These are phyloP conservation scores for Moringa oleifera DNA, from an alignment of 345 rosid genomes.

Conservation along the genomic window DNA sequence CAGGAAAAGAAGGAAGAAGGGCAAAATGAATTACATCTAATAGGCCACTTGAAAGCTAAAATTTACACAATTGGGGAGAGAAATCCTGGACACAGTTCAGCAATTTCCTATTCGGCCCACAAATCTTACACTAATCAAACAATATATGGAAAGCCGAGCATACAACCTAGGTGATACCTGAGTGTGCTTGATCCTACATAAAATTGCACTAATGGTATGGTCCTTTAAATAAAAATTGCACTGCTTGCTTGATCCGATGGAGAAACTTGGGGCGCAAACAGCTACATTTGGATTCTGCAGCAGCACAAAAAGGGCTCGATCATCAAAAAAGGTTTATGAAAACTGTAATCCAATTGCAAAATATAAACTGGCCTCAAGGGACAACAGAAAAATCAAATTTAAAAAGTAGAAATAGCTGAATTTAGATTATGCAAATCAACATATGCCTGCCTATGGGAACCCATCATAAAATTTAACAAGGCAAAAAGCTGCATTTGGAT, in stretches of 20 bases:
- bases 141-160: background rate
- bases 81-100: too few relatives aligned
- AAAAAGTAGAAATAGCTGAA: too few relatives aligned
- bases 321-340: background rate
- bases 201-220: conserved; percentile 30
- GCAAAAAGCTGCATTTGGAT: background rate
- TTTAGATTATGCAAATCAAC: too few relatives aligned
- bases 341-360: background rate
- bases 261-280: conserved; percentile 33
- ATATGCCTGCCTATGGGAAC: too few relatives aligned
- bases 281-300: conserved; percentile 59
- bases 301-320: conserved; percentile 13
- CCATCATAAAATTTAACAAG: too few relatives aligned
- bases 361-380: too few relatives aligned
- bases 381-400: too few relatives aligned
- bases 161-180: conserved; percentile 38
- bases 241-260: conserved; percentile 54
- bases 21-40: conserved; percentile 3
- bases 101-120: background rate
- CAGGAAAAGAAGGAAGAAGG: background rate
- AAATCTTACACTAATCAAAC: background rate
- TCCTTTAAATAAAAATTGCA: conserved; percentile 55
- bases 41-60: background rate
- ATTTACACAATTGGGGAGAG: background rate
- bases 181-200: conserved; percentile 59